A percentile compares a stretch with the other conserved stretches of the same genome.
Evolutionary conservation across 768 basidiomycete genomes (phyloP).

Genomic region (Tricholoma matsutake): DNA sequence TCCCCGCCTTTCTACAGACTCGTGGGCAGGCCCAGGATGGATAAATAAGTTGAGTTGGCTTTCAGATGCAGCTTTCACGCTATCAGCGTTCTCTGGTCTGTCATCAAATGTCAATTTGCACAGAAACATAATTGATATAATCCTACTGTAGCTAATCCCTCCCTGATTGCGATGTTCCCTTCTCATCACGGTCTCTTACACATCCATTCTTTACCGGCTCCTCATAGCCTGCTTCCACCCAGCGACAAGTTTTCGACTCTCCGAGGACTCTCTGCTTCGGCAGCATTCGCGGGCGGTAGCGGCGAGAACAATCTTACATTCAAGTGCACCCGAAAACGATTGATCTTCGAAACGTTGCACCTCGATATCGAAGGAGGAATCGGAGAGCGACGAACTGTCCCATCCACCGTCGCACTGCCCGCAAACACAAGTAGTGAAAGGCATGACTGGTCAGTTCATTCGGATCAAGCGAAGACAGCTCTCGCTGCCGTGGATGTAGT

Average conservation of each 20-base stretch:
- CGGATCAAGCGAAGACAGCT: constrained; percentile 13
- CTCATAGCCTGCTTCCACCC: constrained; percentile 68
- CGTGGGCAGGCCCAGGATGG: constrained; percentile 68
- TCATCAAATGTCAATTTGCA: not conserved
- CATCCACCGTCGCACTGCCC: constrained; percentile 26
- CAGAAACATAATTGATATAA: not conserved
- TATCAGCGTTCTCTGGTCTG: constrained; percentile 77
- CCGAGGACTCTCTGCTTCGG: constrained; percentile 68
- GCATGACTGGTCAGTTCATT: constrained; percentile 4
- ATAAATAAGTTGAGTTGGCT: constrained; percentile 76
- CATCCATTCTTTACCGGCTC: constrained; percentile 72
- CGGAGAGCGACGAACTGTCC: constrained; percentile 66
- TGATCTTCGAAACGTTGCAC: constrained; percentile 90
- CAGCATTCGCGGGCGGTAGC: constrained; percentile 51
- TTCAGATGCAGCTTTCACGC: constrained; percentile 69
- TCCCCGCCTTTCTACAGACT: constrained; percentile 55
- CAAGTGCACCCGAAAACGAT: constrained; percentile 82
- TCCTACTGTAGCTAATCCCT: constrained; percentile 64
- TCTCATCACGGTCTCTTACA: constrained; percentile 84
- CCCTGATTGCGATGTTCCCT: constrained; percentile 70
- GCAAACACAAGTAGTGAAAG: constrained; percentile 10
- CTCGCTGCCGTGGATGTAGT: constrained; percentile 42
- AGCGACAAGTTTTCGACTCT: constrained; percentile 83
- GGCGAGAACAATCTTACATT: constrained; percentile 97
- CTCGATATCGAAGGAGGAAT: constrained; percentile 86